Conservation (phyloP, 2,329 filamentous ascomycete species). For the Claviceps sp. region DNA sequence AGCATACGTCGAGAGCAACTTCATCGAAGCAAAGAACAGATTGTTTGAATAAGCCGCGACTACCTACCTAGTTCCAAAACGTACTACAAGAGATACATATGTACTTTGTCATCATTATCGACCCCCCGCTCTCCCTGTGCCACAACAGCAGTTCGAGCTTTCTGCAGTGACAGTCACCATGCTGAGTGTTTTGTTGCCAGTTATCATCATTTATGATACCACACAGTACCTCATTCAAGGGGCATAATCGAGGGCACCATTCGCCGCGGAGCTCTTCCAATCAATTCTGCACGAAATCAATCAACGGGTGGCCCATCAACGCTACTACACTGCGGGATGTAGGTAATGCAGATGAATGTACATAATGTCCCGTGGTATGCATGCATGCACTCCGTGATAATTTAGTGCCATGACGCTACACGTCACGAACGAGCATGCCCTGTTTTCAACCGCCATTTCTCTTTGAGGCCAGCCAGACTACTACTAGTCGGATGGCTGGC, state of each 20-base stretch:
- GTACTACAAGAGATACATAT: too few species aligned
- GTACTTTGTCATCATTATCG: not conserved
- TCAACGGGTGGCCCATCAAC: not conserved
- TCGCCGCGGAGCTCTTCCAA: not conserved
- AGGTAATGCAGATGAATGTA: not conserved
- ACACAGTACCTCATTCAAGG: not conserved
- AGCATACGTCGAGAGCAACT: not conserved
- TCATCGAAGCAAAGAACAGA: not conserved
- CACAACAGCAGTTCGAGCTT: not conserved
- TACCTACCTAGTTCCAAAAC: too few species aligned
- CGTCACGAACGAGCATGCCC: not conserved
- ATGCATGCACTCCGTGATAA: not conserved
- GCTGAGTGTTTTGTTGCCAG: not conserved
- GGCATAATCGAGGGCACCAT: not conserved
- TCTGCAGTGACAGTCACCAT: not conserved
- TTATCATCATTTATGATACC: not conserved
- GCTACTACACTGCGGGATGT: not conserved
- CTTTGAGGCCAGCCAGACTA: not conserved
- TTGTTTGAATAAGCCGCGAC: not conserved
- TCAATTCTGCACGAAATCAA: not conserved
- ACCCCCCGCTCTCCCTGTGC: not conserved
- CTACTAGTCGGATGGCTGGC: not conserved
- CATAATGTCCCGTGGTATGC: not conserved
- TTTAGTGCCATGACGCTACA: not conserved
- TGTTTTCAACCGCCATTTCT: slow-evolving; percentile 1